A percentile compares a stretch with the other conserved stretches of the same genome.
These are phyloP conservation scores for Elasticomyces elasticus DNA, from an alignment of 495 filamentous ascomycete species.

Conservation along the genomic window DNA sequence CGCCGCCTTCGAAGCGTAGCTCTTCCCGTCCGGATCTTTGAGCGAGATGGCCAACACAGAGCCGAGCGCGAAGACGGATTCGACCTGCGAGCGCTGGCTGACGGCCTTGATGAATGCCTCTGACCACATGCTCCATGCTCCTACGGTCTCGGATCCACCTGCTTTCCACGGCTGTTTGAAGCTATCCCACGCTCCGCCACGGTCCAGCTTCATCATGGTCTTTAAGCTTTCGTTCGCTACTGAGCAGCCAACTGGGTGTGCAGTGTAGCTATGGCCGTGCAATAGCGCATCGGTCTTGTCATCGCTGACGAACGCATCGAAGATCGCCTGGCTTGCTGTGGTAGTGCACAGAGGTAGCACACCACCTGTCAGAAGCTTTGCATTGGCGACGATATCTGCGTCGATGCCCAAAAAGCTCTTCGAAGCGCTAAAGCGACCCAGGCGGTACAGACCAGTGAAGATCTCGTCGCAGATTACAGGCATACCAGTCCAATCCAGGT, in stretches of 20 bases:
- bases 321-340: conserved; percentile 59
- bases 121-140: conserved; percentile 62
- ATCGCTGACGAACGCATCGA: conserved; percentile 53
- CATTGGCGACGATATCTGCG: conserved; percentile 64
- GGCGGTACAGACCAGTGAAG: conserved; percentile 70
- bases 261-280: conserved; percentile 75
- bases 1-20: conserved; percentile 60
- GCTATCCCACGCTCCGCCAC: conserved; percentile 38
- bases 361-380: conserved; percentile 70
- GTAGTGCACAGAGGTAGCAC: conserved; percentile 65
- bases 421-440: conserved; percentile 54
- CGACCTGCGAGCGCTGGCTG: conserved; percentile 44
- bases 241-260: conserved; percentile 64
- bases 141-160: neutral
- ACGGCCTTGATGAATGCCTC: conserved; percentile 44
- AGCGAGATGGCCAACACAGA: conserved; percentile 59
- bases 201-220: conserved; percentile 47
- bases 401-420: conserved; percentile 55
- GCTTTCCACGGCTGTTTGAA: conserved; percentile 38
- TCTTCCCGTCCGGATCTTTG: conserved; percentile 35
- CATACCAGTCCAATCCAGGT: conserved; percentile 54
- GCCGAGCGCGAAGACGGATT: conserved; percentile 59
- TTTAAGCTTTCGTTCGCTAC: conserved; percentile 53
- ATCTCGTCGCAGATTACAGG: conserved; percentile 73
- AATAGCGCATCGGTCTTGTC: conserved; percentile 64